Evolutionary conservation across 108 stramenopile genomes (phyloP).

Genomic region (Nitzschia putrida): DNA sequence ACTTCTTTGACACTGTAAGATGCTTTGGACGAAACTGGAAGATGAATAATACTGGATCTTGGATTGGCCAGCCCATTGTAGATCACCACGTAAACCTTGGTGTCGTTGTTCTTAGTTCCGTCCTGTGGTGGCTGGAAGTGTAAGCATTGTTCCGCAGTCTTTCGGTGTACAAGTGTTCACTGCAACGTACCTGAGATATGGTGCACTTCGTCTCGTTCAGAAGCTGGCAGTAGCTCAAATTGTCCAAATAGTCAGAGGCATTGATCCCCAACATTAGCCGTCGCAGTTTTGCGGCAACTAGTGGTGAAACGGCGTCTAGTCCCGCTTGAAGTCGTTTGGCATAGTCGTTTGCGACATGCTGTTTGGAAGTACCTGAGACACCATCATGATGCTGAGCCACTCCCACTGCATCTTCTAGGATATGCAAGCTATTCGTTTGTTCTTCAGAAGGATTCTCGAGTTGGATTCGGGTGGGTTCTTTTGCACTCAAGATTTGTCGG

Average conservation of each 20-base stretch:
- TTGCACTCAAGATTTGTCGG: slow-evolving; percentile 69
- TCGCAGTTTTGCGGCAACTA: slow-evolving; percentile 49
- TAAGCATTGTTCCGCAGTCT: neutral
- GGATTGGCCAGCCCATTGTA: slow-evolving; percentile 81
- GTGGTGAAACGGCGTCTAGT: slow-evolving; percentile 54
- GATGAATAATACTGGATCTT: slow-evolving; percentile 47
- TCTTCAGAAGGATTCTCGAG: neutral
- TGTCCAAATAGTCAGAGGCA: slow-evolving; percentile 18
- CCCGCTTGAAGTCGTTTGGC: slow-evolving; percentile 71
- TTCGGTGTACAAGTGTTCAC: neutral
- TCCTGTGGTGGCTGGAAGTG: slow-evolving; percentile 14
- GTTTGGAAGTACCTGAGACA: slow-evolving; percentile 87
- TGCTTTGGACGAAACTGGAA: slow-evolving; percentile 60
- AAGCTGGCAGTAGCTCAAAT: slow-evolving; percentile 67
- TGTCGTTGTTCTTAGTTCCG: slow-evolving; percentile 4
- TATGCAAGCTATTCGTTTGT: neutral
- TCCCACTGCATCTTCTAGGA: slow-evolving; percentile 79
- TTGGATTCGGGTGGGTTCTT: slow-evolving; percentile 10
- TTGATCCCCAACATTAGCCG: slow-evolving; percentile 17
- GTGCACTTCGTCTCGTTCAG: slow-evolving; percentile 88
- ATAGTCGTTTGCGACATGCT: slow-evolving; percentile 93
- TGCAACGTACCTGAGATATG: slow-evolving; percentile 37
- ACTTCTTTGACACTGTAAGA: slow-evolving; percentile 13
- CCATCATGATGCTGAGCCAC: slow-evolving; percentile 92
- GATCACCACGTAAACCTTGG: slow-evolving; percentile 66